phyloP scores from a whole-genome alignment of 2,329 filamentous ascomycete species.

The Penicillium sp. region DNA sequence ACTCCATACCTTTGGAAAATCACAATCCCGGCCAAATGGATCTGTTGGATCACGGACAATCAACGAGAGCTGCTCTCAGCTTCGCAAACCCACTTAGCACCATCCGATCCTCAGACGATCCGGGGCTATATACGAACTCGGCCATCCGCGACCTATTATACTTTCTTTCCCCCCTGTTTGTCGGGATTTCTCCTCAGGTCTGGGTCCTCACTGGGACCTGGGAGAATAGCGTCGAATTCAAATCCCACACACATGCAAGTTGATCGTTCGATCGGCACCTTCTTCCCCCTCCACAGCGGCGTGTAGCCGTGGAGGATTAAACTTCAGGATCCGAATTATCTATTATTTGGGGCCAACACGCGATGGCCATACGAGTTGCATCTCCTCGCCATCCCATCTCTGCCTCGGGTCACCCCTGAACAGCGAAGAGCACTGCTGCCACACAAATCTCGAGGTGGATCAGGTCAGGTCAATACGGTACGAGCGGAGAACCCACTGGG shows the following conservation, averaged over 20 bases:
- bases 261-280: slow-evolving; percentile 6
- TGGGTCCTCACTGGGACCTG: not conserved
- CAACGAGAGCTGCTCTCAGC: too few relatives aligned
- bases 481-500: slow-evolving; percentile 2
- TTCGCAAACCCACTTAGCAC: not conserved
- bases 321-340: slow-evolving; percentile 3
- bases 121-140: not conserved
- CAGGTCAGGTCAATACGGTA: not conserved
- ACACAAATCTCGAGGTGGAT: not conserved
- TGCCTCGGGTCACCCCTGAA: not conserved
- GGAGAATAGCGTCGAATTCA: not conserved
- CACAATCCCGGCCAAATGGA: not conserved
- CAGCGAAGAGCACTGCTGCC: not conserved
- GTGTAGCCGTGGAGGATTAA: not conserved
- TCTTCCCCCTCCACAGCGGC: not conserved
- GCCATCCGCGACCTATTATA: not conserved
- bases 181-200: not conserved
- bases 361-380: not conserved
- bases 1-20: not conserved
- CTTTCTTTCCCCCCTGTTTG: not conserved
- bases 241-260: slow-evolving; percentile 4
- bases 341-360: not conserved
- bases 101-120: slow-evolving; percentile 1
- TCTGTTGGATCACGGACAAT: too few relatives aligned
- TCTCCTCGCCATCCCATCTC: not conserved